Base-by-base conservation (phyloP, 2,329 filamentous ascomycete species). In the Thermomyces lanuginosus region DNA sequence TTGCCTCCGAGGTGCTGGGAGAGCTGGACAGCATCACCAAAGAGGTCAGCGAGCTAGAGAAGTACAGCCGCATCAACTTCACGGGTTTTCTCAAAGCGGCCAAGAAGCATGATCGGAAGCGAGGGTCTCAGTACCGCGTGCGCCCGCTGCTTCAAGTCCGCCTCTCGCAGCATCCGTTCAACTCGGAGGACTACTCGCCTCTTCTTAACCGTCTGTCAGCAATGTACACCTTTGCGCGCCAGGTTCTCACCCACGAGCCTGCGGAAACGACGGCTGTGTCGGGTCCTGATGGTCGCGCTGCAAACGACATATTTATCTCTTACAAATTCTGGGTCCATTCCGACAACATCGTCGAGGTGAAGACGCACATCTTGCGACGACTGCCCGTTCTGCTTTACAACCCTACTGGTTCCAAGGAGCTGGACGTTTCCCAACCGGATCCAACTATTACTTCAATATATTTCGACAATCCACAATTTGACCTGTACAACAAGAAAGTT, bases 271-370 rank as follows among this genome's bases (percentile, higher is more conserved):
- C 53, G 30, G 60, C 63, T 35, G 36, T 48, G 11, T 48, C 55
- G 28, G 46, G 46, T 27, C 49, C 48, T 11, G 56, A 61, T 32
- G 58, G 56, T 8, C 57, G 60, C 21, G 50, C 57, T 28, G 60
- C 63, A 34, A 56, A 55, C 32, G 80, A 84, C 51, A 66, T 65
- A 31, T 92, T 91, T 49, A 80, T 70, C 11, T 82, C 83, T 3
- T 72, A 86, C 56, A 93, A 92, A 55, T 93, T 92, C 60, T 98
- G 89, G 89, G 76, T 98, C 4, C 89, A 98, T 51, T 69, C 73
- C 16, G 89, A 98, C 44, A 95, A 98, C 55, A 63, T 95, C 15
- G 72, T 95, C 40, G 89, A 98, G 58, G 82, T 95, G 49, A 93
- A 95, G 65, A 95, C 89, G 4, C 74, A 82, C 44, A 91, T 98